Base-by-base conservation (phyloP, 108 stramenopile genomes). In the Nitzschia palea region DNA sequence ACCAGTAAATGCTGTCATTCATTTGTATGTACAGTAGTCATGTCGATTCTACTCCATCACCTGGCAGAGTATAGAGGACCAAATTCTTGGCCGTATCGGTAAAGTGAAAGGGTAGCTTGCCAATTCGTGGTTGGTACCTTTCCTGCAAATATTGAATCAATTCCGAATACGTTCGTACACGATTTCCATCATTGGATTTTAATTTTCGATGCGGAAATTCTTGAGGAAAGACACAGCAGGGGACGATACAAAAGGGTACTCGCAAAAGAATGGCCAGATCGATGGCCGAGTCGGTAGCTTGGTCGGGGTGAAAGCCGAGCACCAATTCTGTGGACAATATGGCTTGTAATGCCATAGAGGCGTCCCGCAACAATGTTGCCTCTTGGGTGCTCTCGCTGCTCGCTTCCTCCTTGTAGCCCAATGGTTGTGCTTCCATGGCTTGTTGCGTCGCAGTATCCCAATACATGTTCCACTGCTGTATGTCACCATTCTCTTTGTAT, bases 301-400 rank as follows among this genome's bases (percentile, higher is more conserved):
- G 86, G 70, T 94, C 93, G 14, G 95, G 89, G 69, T 95, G 95
- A 68, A 95, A 89, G 8, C 95, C 95, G n/a, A 86, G 80, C 33
- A 95, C 73, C 31, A 89, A 37, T 52, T 80, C 62, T 14, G 64
- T 51, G 55, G 26, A 42, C 31, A 62, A 27, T 3, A 60, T 62
- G 20, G 27, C 8, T 36, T 65, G 12, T 32, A 54, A 55, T n/a
- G 52, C 65, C 27, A n/a, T 53, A 5, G 22, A 28, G 10, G 52
- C 65, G 10, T 53, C 52, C 12, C n/a, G 31, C 8, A 34, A 12
- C 52, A 18, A 20, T 36, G 23, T 54, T 28, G 27, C 28, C 33
- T 29, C 40, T 12, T 10, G 23, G 10, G 1, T 1, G 1, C n/a
- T 26, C 12, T 3, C 4, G 0, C 28, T 33, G 4, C 1, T 56